A percentile compares a stretch with the other conserved stretches of the same genome.
Conservation (phyloP, 2,329 filamentous ascomycete genomes). For the Macroventuria anomochaeta region DNA sequence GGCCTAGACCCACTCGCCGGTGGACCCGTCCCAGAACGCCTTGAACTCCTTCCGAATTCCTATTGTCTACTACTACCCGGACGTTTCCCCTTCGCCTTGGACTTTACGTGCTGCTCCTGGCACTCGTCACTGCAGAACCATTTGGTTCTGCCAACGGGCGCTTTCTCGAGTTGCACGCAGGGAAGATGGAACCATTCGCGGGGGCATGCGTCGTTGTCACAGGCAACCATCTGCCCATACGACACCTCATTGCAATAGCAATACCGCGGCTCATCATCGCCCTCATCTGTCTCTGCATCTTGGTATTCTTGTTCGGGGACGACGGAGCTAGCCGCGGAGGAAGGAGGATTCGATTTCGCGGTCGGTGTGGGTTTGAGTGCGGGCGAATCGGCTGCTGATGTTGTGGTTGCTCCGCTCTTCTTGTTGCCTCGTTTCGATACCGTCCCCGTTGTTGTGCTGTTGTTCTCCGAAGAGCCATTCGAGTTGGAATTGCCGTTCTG, state of each 20-base stretch:
- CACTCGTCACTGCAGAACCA: constrained; percentile 52
- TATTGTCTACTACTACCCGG: constrained; percentile 50
- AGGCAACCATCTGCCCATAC: constrained; percentile 72
- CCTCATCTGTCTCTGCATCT: constrained; percentile 48
- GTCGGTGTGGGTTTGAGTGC: constrained; percentile 32
- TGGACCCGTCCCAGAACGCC: constrained; percentile 44
- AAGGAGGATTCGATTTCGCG: constrained; percentile 41
- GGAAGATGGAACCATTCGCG: constrained; percentile 73
- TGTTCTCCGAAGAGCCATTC: constrained; percentile 50
- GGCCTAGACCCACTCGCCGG: constrained; percentile 36
- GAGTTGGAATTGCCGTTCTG: constrained; percentile 46
- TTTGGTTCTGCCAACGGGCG: constrained; percentile 56
- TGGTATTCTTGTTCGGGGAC: constrained; percentile 44
- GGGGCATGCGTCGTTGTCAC: constrained; percentile 68
- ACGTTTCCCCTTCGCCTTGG: constrained; percentile 45
- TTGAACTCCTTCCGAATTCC: constrained; percentile 50
- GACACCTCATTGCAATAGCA: constrained; percentile 70
- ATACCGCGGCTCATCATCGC: constrained; percentile 63
- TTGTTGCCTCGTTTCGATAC: constrained; percentile 48
- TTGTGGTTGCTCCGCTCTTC: constrained; percentile 36
- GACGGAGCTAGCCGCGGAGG: constrained; percentile 42
- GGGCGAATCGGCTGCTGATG: constrained; percentile 37
- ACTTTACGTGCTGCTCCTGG: constrained; percentile 38
- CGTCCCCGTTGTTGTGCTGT: constrained; percentile 42
- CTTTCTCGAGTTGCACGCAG: constrained; percentile 66